Conservation (phyloP, 768 basidiomycete genomes). For the Tremella yokohamensis region DNA sequence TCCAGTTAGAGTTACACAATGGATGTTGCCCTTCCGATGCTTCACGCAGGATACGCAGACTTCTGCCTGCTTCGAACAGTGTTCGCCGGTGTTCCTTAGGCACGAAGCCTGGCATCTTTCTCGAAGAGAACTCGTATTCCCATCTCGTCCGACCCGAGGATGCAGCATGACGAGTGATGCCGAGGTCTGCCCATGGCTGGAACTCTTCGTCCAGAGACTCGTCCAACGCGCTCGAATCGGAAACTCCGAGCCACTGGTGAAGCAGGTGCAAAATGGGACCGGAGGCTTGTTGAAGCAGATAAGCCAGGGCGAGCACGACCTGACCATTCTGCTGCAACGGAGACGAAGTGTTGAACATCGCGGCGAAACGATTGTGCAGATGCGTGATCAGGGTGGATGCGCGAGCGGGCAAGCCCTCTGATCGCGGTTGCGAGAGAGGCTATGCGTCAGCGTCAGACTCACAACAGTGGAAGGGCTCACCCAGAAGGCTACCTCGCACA, state of each 20-base stretch:
- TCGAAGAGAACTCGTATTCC: constrained; percentile 31
- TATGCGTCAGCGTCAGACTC: constrained; percentile 1
- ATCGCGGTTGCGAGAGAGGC: constrained; percentile 19
- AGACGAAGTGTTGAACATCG: constrained; percentile 18
- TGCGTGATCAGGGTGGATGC: constrained; percentile 30
- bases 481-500: constrained; percentile 39
- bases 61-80: constrained; percentile 41
- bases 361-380: constrained; percentile 28
- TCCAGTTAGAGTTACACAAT: constrained; percentile 24
- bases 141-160: constrained; percentile 8
- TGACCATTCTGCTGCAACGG: neutral
- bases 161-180: constrained; percentile 24
- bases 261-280: constrained; percentile 28
- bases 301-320: constrained; percentile 23
- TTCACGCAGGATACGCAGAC: constrained; percentile 32
- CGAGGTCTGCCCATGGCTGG: constrained; percentile 43
- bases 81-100: constrained; percentile 19
- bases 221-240: constrained; percentile 14
- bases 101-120: constrained; percentile 39
- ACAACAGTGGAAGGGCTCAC: constrained; percentile 16
- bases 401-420: constrained; percentile 17
- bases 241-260: constrained; percentile 35
- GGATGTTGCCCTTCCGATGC: constrained; percentile 36
- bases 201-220: constrained; percentile 17
- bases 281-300: constrained; percentile 24